These are phyloP conservation scores for Vigna angularis DNA, from an alignment of 306 rosid species.

Conservation along the genomic window DNA sequence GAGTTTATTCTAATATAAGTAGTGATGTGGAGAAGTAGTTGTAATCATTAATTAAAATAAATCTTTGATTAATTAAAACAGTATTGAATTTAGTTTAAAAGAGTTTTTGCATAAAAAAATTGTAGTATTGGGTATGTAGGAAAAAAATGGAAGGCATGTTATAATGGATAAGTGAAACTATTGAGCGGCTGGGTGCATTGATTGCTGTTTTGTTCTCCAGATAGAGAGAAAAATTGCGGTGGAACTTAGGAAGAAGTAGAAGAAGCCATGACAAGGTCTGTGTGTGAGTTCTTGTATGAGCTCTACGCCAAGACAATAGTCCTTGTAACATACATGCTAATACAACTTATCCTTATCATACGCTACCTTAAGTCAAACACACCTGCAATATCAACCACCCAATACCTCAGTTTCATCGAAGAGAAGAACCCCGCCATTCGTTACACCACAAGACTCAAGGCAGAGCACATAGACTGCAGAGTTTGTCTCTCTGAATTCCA, in stretches of 20 bases:
- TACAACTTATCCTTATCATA: constrained; percentile 57
- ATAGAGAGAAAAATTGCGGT: background rate
- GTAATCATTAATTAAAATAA: too few relatives aligned
- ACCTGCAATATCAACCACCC: constrained; percentile 62
- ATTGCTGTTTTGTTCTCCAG: background rate
- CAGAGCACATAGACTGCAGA: constrained; percentile 58
- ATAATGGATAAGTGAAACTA: background rate
- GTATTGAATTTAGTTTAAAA: too few relatives aligned
- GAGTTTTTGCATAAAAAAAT: too few relatives aligned
- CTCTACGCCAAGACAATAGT: constrained; percentile 63
- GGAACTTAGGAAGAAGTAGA: background rate
- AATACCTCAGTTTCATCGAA: constrained; percentile 74
- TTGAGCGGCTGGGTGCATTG: background rate
- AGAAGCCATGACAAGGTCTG: constrained; percentile 66
- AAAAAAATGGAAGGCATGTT: background rate
- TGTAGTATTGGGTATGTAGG: background rate
- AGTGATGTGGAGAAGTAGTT: too few relatives aligned
- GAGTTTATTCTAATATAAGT: too few relatives aligned
- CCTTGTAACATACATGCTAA: constrained; percentile 62
- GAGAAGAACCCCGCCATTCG: constrained; percentile 67
- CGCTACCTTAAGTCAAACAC: constrained; percentile 49
- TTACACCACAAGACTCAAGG: constrained; percentile 39
- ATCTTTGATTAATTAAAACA: too few relatives aligned
- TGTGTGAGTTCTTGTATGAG: constrained; percentile 65
- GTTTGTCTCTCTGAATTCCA: constrained; percentile 82